Evolutionary conservation across 352 stramenopile genomes (phyloP).

Genomic region (Phytophthora palmivora): DNA sequence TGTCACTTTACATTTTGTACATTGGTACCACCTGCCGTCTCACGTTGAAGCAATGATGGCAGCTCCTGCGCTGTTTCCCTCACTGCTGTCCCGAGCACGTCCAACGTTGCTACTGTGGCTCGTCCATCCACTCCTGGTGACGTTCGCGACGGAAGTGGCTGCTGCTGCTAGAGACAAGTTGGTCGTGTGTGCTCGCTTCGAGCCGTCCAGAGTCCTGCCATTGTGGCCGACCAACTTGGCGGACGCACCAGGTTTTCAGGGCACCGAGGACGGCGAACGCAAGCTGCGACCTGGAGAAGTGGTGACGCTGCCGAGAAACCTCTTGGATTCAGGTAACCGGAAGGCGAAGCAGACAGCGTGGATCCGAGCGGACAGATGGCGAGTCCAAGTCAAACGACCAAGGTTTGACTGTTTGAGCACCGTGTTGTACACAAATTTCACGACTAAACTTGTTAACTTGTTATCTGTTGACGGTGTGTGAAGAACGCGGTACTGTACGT

Average conservation of each 20-base stretch:
- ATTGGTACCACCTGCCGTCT: not conserved
- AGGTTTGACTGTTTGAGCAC: slow-evolving; percentile 23
- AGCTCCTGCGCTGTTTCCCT: slow-evolving; percentile 48
- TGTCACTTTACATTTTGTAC: too few species aligned
- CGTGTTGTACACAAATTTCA: too few species aligned
- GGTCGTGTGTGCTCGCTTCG: slow-evolving; percentile 46
- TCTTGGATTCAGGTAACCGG: slow-evolving; percentile 9
- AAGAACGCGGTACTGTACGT: slow-evolving; percentile 51
- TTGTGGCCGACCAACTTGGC: slow-evolving; percentile 16
- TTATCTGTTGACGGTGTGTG: not conserved
- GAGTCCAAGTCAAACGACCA: slow-evolving; percentile 42
- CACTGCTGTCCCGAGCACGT: slow-evolving; percentile 53
- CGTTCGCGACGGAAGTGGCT: slow-evolving; percentile 15
- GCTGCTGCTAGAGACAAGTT: slow-evolving; percentile 17
- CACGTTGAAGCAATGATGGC: not conserved
- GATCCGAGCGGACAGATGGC: slow-evolving; percentile 49
- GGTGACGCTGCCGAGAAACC: slow-evolving; percentile 21
- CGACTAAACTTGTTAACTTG: too few species aligned
- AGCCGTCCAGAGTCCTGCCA: slow-evolving; percentile 23
- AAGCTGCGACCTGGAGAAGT: slow-evolving; percentile 28
- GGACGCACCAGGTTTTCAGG: not conserved
- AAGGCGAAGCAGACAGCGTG: slow-evolving; percentile 31
- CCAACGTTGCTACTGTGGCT: slow-evolving; percentile 45
- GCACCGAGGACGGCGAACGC: slow-evolving; percentile 1
- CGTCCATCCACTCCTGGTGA: slow-evolving; percentile 41